Evolutionary conservation across 2,329 filamentous ascomycete species (phyloP).

Genomic region (Penicillium sp.): DNA sequence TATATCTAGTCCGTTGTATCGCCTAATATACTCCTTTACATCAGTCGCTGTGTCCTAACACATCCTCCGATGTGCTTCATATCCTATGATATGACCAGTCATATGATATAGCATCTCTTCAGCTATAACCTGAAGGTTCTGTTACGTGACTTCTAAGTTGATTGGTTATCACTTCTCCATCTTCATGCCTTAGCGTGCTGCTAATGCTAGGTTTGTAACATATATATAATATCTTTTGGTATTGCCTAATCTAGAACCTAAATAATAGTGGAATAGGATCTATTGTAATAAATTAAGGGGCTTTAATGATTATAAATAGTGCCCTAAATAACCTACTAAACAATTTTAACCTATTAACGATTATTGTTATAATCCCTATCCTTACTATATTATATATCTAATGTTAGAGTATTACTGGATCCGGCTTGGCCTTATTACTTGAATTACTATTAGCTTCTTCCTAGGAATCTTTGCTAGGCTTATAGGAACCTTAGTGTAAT

Average conservation of each 20-base stretch:
- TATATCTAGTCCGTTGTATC: too few relatives aligned
- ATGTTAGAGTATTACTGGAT: conserved; percentile 43
- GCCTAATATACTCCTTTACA: too few relatives aligned
- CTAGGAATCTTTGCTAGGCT: conserved; percentile 49
- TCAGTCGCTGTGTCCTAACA: too few relatives aligned
- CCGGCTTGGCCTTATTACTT: conserved; percentile 49
- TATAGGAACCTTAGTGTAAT: conserved; percentile 41
- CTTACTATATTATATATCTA: conserved; percentile 51
- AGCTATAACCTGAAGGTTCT: too few relatives aligned
- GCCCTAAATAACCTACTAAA: conserved; percentile 52
- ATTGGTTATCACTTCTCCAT: too few relatives aligned
- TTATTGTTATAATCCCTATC: conserved; percentile 49
- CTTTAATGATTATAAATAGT: conserved; percentile 50
- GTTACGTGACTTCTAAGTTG: too few relatives aligned
- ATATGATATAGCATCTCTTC: too few relatives aligned
- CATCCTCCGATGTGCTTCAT: too few relatives aligned
- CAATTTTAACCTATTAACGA: conserved; percentile 53
- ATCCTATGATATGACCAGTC: too few relatives aligned
- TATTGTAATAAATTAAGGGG: conserved; percentile 49
- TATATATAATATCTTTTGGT: conserved; percentile 38
- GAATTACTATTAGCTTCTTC: conserved; percentile 52
- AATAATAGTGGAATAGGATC: conserved; percentile 51
- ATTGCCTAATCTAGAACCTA: conserved; percentile 40
- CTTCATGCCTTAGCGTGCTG: too few relatives aligned
- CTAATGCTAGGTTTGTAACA: too few relatives aligned